Conservation (phyloP, 2,329 filamentous ascomycete genomes). For the Diaporthe sp. region DNA sequence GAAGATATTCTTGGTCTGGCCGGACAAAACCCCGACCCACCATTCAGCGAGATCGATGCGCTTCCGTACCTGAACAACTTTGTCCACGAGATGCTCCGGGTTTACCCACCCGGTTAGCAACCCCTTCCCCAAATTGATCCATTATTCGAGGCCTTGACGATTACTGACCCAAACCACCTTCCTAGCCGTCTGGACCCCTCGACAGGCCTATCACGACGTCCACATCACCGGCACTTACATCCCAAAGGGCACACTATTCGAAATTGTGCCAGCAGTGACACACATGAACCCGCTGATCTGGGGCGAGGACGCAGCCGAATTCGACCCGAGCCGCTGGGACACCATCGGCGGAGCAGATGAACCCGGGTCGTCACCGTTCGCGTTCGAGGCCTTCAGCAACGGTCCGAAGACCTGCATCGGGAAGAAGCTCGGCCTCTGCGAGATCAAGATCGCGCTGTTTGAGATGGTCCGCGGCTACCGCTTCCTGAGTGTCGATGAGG, state of each 20-base stretch:
- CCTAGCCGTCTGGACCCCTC: background rate
- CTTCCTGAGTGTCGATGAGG: background rate
- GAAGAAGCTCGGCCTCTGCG: slow-evolving; percentile 52
- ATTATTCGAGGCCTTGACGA: background rate
- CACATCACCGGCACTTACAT: background rate
- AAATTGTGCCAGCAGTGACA: slow-evolving; percentile 42
- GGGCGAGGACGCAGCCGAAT: slow-evolving; percentile 45
- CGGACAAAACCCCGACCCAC: background rate
- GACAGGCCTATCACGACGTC: background rate
- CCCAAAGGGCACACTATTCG: background rate
- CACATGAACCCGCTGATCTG: slow-evolving; percentile 45
- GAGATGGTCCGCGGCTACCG: slow-evolving; percentile 47
- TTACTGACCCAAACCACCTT: background rate
- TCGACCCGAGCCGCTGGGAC: slow-evolving; percentile 46
- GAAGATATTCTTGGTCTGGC: background rate
- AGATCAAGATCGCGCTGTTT: slow-evolving; percentile 54
- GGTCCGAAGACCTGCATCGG: slow-evolving; percentile 57
- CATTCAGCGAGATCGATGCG: background rate
- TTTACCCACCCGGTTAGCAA: background rate
- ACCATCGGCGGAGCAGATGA: background rate
- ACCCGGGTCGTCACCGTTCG: background rate
- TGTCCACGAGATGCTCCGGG: background rate
- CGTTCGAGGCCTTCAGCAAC: slow-evolving; percentile 44
- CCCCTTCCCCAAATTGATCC: background rate
- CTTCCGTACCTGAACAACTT: background rate